These are phyloP conservation scores for Daldinia bambusicola DNA, from an alignment of 495 filamentous ascomycete species.

Conservation along the genomic window DNA sequence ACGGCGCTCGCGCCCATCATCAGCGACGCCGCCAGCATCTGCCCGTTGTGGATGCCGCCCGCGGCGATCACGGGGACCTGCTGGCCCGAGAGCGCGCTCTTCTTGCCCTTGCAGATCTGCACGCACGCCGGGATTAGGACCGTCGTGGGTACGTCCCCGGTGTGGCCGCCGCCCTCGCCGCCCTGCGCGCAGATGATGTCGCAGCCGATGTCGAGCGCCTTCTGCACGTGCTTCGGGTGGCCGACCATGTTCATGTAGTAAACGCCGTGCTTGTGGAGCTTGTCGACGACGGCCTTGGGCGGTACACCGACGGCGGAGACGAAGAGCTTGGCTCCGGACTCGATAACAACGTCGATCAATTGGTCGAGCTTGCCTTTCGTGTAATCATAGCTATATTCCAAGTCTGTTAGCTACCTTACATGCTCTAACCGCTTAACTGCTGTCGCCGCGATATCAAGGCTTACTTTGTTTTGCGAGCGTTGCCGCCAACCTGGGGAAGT, in stretches of 20 bases:
- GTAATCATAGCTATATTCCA: constrained; percentile 86
- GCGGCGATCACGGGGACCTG: constrained; percentile 93
- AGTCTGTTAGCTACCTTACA: constrained; percentile 16
- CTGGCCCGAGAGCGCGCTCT: constrained; percentile 84
- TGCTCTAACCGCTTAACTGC: constrained; percentile 4
- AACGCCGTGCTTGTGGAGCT: constrained; percentile 84
- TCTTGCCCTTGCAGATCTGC: constrained; percentile 80
- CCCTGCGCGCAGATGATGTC: constrained; percentile 96
- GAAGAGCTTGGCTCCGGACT: constrained; percentile 89
- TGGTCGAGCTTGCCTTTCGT: constrained; percentile 98
- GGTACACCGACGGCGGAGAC: constrained; percentile 97
- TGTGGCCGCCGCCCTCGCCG: constrained; percentile 92
- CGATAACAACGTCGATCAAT: constrained; percentile 91
- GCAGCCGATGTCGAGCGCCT: constrained; percentile 86
- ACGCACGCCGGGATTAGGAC: constrained; percentile 91
- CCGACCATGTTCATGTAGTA: constrained; percentile 99
- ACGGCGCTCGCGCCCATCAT: constrained; percentile 94
- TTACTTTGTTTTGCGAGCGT: constrained; percentile 93
- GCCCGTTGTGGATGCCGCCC: constrained; percentile 93
- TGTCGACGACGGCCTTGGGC: constrained; percentile 86
- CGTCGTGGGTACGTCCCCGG: constrained; percentile 88
- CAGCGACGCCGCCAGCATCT: constrained; percentile 85
- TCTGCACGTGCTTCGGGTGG: constrained; percentile 97
- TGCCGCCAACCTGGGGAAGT: constrained; percentile 93
- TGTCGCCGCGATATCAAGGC: constrained; percentile 35